A percentile compares a stretch with the other conserved stretches of the same genome.
These are phyloP conservation scores for Sarcocystis neurona DNA, from an alignment of 169 alveolate genomes.

Conservation along the genomic window DNA sequence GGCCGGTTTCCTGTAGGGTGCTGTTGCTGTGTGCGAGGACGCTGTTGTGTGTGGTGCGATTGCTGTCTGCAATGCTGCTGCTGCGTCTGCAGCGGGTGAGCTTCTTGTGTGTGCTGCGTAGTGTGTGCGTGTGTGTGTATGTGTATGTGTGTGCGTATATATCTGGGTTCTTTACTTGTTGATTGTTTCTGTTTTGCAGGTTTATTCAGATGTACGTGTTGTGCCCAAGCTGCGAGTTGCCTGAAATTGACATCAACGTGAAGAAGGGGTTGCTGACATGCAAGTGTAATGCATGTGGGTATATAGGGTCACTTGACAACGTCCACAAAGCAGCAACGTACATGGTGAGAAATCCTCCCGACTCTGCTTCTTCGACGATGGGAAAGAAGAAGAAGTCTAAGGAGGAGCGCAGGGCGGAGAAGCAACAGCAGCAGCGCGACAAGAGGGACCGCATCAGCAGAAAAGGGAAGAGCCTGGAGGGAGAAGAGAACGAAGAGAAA, in stretches of 20 bases:
- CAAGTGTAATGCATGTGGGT: slow-evolving; percentile 98
- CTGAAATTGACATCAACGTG: slow-evolving; percentile 95
- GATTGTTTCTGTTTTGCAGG: background rate
- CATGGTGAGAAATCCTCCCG: slow-evolving; percentile 96
- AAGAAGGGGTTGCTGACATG: slow-evolving; percentile 86
- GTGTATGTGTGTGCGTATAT: background rate
- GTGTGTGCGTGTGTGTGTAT: background rate
- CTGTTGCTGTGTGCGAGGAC: too few relatives aligned
- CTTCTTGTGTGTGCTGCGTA: too few relatives aligned
- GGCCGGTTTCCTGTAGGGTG: background rate
- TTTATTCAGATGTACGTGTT: slow-evolving; percentile 97
- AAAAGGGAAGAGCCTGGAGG: slow-evolving; percentile 65
- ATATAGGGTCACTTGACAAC: slow-evolving; percentile 90
- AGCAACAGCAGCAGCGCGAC: background rate
- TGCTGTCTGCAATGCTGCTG: too few relatives aligned
- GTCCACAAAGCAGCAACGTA: slow-evolving; percentile 95
- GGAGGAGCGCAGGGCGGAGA: slow-evolving; percentile 64
- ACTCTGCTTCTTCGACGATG: slow-evolving; percentile 72
- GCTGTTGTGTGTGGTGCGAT: too few relatives aligned
- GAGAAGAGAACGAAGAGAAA: slow-evolving; percentile 68
- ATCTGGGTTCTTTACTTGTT: background rate
- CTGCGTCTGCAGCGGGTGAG: too few relatives aligned
- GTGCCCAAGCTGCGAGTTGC: slow-evolving; percentile 97
- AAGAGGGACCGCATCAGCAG: slow-evolving; percentile 20
- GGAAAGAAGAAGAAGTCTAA: slow-evolving; percentile 71